A percentile compares a stretch with the other conserved stretches of the same genome.
Conservation (phyloP, 2,329 filamentous ascomycete genomes). For the Pleomassaria siparia region DNA sequence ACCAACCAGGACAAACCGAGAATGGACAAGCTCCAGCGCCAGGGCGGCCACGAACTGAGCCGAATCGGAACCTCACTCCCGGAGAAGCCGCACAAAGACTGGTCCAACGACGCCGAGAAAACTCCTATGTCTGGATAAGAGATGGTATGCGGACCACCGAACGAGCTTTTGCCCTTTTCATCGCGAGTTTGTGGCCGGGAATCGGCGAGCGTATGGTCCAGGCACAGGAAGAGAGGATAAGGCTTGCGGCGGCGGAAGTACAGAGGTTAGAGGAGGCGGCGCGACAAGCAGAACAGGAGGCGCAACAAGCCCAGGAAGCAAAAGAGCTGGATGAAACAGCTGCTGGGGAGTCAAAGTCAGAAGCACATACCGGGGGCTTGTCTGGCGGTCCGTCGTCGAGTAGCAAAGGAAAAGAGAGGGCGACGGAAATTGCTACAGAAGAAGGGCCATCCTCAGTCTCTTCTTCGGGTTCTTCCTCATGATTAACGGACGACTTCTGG, state of each 20-base stretch:
- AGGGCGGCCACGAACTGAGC: background rate
- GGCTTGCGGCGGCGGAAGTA: slow-evolving; percentile 27
- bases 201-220: slow-evolving; percentile 63
- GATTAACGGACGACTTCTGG: too few species aligned
- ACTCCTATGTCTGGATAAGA: slow-evolving; percentile 32
- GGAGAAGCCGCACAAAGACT: slow-evolving; percentile 47
- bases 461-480: background rate
- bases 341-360: slow-evolving; percentile 1
- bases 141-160: slow-evolving; percentile 51
- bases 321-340: slow-evolving; percentile 5
- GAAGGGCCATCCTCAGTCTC: too few species aligned
- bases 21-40: background rate
- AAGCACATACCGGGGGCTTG: background rate
- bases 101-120: slow-evolving; percentile 37
- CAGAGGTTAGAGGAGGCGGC: slow-evolving; percentile 20
- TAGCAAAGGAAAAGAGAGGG: slow-evolving; percentile 11
- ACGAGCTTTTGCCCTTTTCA: slow-evolving; percentile 61
- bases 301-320: slow-evolving; percentile 10
- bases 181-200: slow-evolving; percentile 63
- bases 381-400: slow-evolving; percentile 1
- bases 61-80: slow-evolving; percentile 31
- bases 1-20: background rate
- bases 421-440: background rate
- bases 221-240: slow-evolving; percentile 53
- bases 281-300: slow-evolving; percentile 19